Conservation (phyloP, 202 grass and related monocot genomes). For the Sporobolus alterniflorus region DNA sequence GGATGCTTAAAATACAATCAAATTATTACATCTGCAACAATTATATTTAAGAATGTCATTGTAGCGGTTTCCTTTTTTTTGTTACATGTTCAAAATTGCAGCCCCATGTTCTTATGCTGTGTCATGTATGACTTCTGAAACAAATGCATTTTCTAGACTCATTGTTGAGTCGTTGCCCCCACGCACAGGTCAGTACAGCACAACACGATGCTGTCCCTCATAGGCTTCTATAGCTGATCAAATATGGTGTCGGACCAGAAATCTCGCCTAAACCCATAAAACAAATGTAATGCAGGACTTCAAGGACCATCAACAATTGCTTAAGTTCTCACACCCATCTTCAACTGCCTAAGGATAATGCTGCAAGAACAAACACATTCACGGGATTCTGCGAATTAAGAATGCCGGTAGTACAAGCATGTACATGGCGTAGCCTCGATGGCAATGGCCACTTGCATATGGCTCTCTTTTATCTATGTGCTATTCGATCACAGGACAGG, state of each 20-base stretch:
- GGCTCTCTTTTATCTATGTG: constrained; percentile 4
- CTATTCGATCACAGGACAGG: constrained; percentile 28
- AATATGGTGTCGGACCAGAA: constrained; percentile 20
- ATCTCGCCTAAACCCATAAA: constrained; percentile 32
- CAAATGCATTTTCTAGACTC: constrained; percentile 10
- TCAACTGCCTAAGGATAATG: constrained; percentile 29
- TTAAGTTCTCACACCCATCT: background rate
- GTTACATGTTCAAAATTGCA: background rate
- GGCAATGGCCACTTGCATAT: constrained; percentile 19
- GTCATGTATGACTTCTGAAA: constrained; percentile 13
- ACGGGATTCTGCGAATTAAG: constrained; percentile 34
- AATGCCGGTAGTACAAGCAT: constrained; percentile 34
- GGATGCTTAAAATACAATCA: background rate
- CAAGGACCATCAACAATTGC: background rate
- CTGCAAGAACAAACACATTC: constrained; percentile 26
- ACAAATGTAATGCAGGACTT: constrained; percentile 1
- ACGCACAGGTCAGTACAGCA: background rate
- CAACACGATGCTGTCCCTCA: constrained; percentile 10
- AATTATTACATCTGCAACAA: background rate
- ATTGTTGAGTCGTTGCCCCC: constrained; percentile 19
- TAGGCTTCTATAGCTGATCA: constrained; percentile 30
- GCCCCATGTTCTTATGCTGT: background rate
- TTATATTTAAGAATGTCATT: background rate
- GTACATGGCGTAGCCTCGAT: constrained; percentile 2
- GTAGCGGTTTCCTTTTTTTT: background rate